Conservation (phyloP, 208 protist genomes). For the Endotrypanum monterogeii region DNA sequence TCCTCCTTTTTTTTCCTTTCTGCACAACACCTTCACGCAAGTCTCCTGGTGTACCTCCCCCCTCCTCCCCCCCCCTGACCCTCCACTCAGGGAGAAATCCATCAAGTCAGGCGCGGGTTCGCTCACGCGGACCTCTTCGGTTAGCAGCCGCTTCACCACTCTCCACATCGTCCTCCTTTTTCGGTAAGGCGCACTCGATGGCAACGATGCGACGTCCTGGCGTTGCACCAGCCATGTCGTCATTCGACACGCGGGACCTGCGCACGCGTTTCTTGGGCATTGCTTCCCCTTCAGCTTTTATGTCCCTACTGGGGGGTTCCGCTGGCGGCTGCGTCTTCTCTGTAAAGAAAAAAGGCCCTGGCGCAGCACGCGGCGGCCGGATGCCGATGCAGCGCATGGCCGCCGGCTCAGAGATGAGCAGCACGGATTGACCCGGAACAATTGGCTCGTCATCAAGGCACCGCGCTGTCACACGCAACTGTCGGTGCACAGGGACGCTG, state of each 20-base stretch:
- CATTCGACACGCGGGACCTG: background rate
- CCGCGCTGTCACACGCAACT: conserved; percentile 59
- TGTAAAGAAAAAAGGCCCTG: conserved; percentile 34
- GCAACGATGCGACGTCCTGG: conserved; percentile 16
- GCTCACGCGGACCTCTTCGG: conserved; percentile 3
- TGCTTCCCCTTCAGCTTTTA: background rate
- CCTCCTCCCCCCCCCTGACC: background rate
- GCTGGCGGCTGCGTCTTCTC: background rate
- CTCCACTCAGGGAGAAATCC: background rate
- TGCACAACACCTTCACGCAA: no score
- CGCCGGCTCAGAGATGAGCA: conserved; percentile 70
- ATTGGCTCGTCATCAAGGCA: conserved; percentile 58
- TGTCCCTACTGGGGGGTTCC: background rate
- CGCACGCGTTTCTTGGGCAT: background rate
- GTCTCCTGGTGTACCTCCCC: background rate
- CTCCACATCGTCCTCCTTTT: background rate
- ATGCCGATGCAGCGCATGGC: conserved; percentile 58
- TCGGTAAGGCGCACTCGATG: conserved; percentile 17
- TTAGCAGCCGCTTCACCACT: background rate
- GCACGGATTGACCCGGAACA: conserved; percentile 46
- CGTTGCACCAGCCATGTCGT: background rate
- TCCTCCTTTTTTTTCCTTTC: background rate
- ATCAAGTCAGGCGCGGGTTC: background rate
- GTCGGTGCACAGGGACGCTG: background rate
- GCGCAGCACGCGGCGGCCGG: conserved; percentile 33